Conservation (phyloP, 2,329 filamentous ascomycete genomes). For the Rutstroemia sp. region DNA sequence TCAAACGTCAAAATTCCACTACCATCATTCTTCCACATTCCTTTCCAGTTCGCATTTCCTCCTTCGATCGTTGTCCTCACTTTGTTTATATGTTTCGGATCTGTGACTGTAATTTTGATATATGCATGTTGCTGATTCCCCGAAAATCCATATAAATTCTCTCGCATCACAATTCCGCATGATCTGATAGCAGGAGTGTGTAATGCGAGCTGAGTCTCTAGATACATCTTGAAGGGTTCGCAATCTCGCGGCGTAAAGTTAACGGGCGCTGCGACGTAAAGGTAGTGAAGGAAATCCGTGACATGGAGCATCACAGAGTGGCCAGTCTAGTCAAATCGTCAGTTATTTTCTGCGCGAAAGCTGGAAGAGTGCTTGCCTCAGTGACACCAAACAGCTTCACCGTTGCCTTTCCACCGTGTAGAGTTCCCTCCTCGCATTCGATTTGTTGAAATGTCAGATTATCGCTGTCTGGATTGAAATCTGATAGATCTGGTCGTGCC, state of each 20-base stretch:
- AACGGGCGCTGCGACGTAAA: constrained; percentile 84
- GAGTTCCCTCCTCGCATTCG: constrained; percentile 81
- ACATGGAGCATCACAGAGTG: constrained; percentile 94
- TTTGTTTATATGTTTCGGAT: constrained; percentile 75
- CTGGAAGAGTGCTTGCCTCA: constrained; percentile 41
- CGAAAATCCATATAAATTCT: constrained; percentile 91
- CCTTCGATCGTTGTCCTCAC: constrained; percentile 70
- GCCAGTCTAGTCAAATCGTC: constrained; percentile 43
- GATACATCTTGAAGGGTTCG: constrained; percentile 66
- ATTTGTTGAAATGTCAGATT: constrained; percentile 91
- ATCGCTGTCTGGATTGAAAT: constrained; percentile 57
- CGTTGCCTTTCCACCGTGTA: constrained; percentile 68
- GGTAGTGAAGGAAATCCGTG: constrained; percentile 91
- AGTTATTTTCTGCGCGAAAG: constrained; percentile 7
- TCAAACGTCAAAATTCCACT: constrained; percentile 85
- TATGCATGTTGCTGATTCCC: constrained; percentile 90
- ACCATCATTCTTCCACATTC: constrained; percentile 68
- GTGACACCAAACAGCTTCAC: constrained; percentile 94
- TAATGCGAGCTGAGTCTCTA: constrained; percentile 72
- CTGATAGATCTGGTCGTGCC: constrained; percentile 57
- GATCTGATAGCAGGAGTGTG: constrained; percentile 69
- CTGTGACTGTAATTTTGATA: constrained; percentile 85
- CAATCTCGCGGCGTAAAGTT: constrained; percentile 75
- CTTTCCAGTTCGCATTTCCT: constrained; percentile 79
- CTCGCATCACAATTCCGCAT: constrained; percentile 73